Evolutionary conservation across 1,139 yeast genomes (phyloP).

Genomic region (Pichia sp.): DNA sequence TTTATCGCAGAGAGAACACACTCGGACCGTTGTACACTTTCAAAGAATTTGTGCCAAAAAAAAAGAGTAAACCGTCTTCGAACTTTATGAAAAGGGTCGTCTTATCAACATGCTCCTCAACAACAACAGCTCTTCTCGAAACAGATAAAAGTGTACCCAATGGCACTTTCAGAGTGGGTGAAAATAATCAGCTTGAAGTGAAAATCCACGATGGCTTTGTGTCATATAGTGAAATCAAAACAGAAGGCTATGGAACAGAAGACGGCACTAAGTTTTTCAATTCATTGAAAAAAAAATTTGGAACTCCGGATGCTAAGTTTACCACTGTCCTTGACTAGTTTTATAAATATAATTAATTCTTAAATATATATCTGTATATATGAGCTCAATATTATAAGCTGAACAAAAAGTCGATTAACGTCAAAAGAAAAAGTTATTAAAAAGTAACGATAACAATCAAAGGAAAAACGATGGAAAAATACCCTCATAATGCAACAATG

Average conservation of each 20-base stretch:
- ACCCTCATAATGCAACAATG: slow-evolving; percentile 21
- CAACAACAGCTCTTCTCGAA: not conserved
- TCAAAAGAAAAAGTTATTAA: not conserved
- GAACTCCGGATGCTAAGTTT: slow-evolving; percentile 23
- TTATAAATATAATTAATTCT: not conserved
- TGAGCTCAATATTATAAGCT: not conserved
- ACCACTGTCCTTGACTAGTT: not conserved
- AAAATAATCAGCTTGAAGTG: slow-evolving; percentile 32
- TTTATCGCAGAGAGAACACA: slow-evolving; percentile 47
- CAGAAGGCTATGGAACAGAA: slow-evolving; percentile 53
- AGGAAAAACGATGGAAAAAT: not conserved
- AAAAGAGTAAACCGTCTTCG: slow-evolving; percentile 1
- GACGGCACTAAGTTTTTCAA: slow-evolving; percentile 39
- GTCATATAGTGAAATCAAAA: slow-evolving; percentile 37
- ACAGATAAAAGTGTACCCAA: not conserved
- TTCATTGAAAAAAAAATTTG: slow-evolving; percentile 44
- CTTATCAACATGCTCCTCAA: slow-evolving; percentile 31
- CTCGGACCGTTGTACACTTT: slow-evolving; percentile 57
- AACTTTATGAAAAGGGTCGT: slow-evolving; percentile 41
- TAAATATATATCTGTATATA: not conserved
- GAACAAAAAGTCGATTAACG: not conserved
- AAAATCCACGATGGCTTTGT: slow-evolving; percentile 44
- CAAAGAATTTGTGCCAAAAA: slow-evolving; percentile 28
- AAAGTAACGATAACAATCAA: no score
- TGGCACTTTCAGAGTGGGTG: slow-evolving; percentile 10